Base-by-base conservation (phyloP, 768 basidiomycete genomes). In the Mycena pura region DNA sequence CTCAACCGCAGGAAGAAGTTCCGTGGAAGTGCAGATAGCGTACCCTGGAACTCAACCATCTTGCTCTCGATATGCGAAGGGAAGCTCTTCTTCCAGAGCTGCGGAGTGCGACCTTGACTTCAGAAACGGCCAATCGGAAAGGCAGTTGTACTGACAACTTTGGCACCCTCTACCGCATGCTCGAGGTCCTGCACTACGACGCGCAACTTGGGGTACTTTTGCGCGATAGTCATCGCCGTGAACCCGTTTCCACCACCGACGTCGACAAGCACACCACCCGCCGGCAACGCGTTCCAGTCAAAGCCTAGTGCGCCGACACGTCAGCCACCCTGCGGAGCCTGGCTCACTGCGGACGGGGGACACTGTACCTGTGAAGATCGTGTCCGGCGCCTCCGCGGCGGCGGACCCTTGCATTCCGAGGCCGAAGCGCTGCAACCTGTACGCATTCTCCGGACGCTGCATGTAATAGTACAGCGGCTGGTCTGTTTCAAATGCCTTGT, bases 221-320 rank as follows among this genome's bases (percentile, higher is more conserved):
- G 34, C 11, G 71, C 69, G 5, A 78, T 51, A 2, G 56, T 55
- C 31, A 75, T 40, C 3, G 69, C 45, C n/a, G 62, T 51, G 10
- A 60, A 39, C 3, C 75, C 76, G n/a, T 74, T 60, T 1, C 74
- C 76, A 3, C 72, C 72, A 0, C 74, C 76, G 11, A 76, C 73
- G 39, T 77, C 76, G 17, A 78, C 73, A 7, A 78, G 45, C 3
- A 70, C 19, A 1, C 62, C 52, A 9, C 65, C 72, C 13, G 53
- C 27, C 5, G 64, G 53, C 15, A 76, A 58, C 0, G 19, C 43
- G 13, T 17, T 36, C 71, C 70, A 78, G 15, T 69, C 70, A 57
- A 71, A 78, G 6, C 71, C 76, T 70, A 54, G n/a, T 51, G 4
- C 17, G 9, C 9, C 9, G 9, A 36, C 17, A 17, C 34, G 34